Evolutionary conservation across 306 rosid species (phyloP).

Genomic region (Pterocarpus macrocarpus): DNA sequence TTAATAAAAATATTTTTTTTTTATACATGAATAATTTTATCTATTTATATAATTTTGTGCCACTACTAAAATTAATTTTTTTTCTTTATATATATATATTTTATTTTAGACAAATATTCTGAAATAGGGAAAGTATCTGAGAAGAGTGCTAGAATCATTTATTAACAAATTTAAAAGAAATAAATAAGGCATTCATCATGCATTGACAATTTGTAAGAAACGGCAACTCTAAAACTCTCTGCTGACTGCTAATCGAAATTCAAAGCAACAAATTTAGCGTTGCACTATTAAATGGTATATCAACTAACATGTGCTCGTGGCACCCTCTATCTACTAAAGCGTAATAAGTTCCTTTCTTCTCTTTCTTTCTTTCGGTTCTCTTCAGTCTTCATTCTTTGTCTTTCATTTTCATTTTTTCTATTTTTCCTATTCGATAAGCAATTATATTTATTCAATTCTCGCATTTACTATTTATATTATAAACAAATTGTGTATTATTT

Average conservation of each 20-base stretch:
- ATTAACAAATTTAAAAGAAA: conserved; percentile 2
- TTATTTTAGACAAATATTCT: too few species aligned
- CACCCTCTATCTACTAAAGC: conserved; percentile 34
- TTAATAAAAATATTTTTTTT: too few species aligned
- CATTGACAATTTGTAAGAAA: conserved; percentile 35
- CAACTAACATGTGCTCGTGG: conserved; percentile 47
- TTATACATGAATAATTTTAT: too few species aligned
- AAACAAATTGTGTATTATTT: background rate
- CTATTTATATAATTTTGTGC: too few species aligned
- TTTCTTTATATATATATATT: too few species aligned
- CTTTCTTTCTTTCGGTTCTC: conserved; percentile 22
- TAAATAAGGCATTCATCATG: conserved; percentile 18
- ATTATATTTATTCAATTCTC: background rate
- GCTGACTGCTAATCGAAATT: conserved; percentile 14
- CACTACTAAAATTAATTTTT: too few species aligned
- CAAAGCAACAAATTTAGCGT: conserved; percentile 39
- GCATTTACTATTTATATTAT: background rate
- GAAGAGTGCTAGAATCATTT: conserved; percentile 28
- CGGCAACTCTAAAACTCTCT: background rate
- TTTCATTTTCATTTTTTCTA: background rate
- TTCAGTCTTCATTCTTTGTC: background rate
- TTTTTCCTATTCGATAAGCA: background rate
- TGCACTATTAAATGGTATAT: conserved; percentile 13
- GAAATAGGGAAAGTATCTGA: background rate
- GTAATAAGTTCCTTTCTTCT: background rate